Evolutionary conservation across 2,329 filamentous ascomycete genomes (phyloP), one percentile per base, ranked within the genome.

Genomic region (Trichoderma oligosporum): DNA sequence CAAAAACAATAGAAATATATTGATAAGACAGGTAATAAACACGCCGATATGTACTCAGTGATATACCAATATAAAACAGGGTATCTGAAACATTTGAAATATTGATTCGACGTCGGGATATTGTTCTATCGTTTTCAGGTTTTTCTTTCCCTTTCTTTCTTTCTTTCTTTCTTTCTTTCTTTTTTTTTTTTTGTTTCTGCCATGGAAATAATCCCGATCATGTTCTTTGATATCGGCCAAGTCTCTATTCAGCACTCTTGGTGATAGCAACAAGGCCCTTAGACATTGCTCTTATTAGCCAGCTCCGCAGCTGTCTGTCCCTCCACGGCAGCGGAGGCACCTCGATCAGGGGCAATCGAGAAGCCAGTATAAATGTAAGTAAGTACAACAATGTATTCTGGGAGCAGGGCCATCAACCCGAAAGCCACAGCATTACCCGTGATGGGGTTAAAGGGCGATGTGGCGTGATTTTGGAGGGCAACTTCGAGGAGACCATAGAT

Each of bases 401-500:
- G 57, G 7, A 63, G 29, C 36, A 63, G 24, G 1, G 49, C 60
- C 56, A 64, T 62, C 8, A 63, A 31, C 2, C 45, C 60, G 38
- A 64, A 63, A 0, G 59, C 38, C 7, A 61, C 38, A 3, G 60
- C 47, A 8, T 47, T 59, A n/a, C 60, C 62, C 22, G 18, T 52
- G 1, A 63, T 53, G 12, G 64, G 65, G 31, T 61, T 64, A 56
- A 64, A 66, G 4, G 47, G 42, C 11, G 59, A 61, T 3, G 25
- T 8, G 12, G 7, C 4, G 24, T 24, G 20, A 14, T 54, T 29
- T 45, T 61, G 29, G 4, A 55, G 51, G 7, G 44, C 57, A 20
- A 61, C 60, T 48, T 66, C 59, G 11, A 66, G 42, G 18, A 66
- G 57, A 12, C 65, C 64, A 45, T 63, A 65, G 29, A 61, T 24